Evolutionary conservation across 495 filamentous ascomycete species (phyloP), one percentile per base, ranked within the genome.

Genomic region (Podospora fimiseda): DNA sequence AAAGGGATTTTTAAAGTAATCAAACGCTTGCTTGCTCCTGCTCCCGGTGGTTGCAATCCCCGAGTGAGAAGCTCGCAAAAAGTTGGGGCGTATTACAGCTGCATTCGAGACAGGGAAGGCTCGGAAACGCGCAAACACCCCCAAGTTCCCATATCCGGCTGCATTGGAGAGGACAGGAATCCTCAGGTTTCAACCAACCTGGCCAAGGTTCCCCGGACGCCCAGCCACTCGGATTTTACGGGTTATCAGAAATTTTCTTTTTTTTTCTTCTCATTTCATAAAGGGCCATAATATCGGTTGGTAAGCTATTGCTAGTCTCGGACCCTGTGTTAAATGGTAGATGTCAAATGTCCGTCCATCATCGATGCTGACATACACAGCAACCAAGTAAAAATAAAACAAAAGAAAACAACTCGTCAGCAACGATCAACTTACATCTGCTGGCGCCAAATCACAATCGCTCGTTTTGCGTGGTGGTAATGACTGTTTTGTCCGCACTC

Each of bases 191-290:
- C 27, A 33, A 11, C 11, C 27, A 33, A 33, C 27, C 27, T 33
- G 27, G 6, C 11, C 11, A 6, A 11, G 27, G 5, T 5, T 33
- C 27, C 27, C 27, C 5, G 27, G 11, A 5, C 27, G 27, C 44
- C 44, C 44, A 47, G 44, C 44, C 44, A n/a, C 22, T 47, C 44
- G 44, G 44, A 47, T 47, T 47, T 47, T 13, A 18, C 23, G 44
- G 44, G n/a, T 23, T 44, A 19, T 13, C 39, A 42, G 13, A 19
- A 37, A 8, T 14, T 8, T 37, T 37, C 8, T 8, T 8, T 14
- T 8, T 8, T 37, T 37, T 37, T 37, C n/a, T 14, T 37, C 33
- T 8, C 33, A 37, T 18, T 41, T 41, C 39, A 5, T 33, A 5
- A 33, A 33, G 11, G 27, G 27, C 39, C 11, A 24, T 16, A 20